A percentile compares a stretch with the other conserved stretches of the same genome.
Evolutionary conservation across 2,329 filamentous ascomycete species (phyloP).

Genomic region (Endocalyx cinctus): DNA sequence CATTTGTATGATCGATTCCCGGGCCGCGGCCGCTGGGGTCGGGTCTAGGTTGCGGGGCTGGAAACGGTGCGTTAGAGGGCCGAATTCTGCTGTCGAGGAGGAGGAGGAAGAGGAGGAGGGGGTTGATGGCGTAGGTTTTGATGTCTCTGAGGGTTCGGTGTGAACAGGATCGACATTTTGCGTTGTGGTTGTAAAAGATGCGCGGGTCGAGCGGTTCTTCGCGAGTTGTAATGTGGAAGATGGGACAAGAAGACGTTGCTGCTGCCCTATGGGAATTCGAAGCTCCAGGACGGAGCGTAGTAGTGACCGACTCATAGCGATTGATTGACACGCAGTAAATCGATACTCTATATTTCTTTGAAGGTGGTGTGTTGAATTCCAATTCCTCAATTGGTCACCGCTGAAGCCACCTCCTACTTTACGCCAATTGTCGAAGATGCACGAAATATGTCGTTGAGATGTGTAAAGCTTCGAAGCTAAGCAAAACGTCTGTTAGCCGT

Average conservation of each 20-base stretch:
- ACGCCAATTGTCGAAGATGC: too few relatives aligned
- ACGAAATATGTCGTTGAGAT: too few relatives aligned
- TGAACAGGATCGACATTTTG: constrained; percentile 28
- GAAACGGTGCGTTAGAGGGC: constrained; percentile 7
- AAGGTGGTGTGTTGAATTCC: too few relatives aligned
- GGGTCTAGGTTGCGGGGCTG: too few relatives aligned
- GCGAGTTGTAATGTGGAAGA: too few relatives aligned
- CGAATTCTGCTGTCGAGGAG: constrained; percentile 2
- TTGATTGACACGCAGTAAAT: not conserved
- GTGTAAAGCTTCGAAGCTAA: too few relatives aligned
- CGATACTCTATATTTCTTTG: too few relatives aligned
- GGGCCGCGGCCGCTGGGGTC: constrained; percentile 43
- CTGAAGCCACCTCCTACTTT: too few relatives aligned
- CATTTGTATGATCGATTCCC: constrained; percentile 45
- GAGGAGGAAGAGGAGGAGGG: constrained; percentile 1
- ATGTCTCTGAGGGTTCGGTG: constrained; percentile 8
- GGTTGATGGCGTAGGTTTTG: constrained; percentile 9
- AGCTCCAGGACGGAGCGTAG: constrained; percentile 61
- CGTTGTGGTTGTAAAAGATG: constrained; percentile 22
- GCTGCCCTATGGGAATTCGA: constrained; percentile 38
- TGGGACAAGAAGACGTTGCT: too few relatives aligned
- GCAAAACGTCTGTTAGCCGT: too few relatives aligned
- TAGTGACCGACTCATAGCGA: constrained; percentile 54
- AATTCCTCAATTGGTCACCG: too few relatives aligned
- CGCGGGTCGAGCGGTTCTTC: too few relatives aligned